Conservation (phyloP, 345 rosid genomes). For the Brassica rapa region DNA sequence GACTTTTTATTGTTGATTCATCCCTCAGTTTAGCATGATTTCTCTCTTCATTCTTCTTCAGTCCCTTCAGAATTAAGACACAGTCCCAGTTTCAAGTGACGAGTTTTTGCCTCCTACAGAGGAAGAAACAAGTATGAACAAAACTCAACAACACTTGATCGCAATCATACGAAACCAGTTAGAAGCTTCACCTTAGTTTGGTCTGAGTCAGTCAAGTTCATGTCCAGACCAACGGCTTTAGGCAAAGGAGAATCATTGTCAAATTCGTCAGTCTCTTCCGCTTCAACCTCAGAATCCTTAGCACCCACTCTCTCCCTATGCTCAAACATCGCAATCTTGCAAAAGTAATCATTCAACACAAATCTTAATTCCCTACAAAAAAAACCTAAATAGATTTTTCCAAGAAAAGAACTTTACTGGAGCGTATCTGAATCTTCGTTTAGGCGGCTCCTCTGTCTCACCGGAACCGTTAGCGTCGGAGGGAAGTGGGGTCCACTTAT, state of each 20-base stretch:
- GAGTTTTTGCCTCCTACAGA: constrained; percentile 54
- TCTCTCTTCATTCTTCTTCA: constrained; percentile 33
- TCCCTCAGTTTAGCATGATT: neutral
- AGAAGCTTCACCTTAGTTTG: constrained; percentile 27
- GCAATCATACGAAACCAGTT: neutral
- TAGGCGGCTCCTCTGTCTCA: constrained; percentile 66
- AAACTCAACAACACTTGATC: neutral
- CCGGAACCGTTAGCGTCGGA: constrained; percentile 39
- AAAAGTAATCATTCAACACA: neutral
- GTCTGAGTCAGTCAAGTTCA: constrained; percentile 35
- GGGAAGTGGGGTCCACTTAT: constrained; percentile 90
- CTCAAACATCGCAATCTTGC: constrained; percentile 70
- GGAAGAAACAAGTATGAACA: neutral
- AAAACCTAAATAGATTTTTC: constrained; percentile 7
- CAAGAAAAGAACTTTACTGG: constrained; percentile 54
- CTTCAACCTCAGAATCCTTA: constrained; percentile 46
- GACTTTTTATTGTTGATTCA: constrained; percentile 10
- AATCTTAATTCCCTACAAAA: constrained; percentile 1
- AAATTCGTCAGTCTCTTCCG: constrained; percentile 41
- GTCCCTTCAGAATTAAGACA: constrained; percentile 53
- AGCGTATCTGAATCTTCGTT: constrained; percentile 79
- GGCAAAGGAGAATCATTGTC: constrained; percentile 37
- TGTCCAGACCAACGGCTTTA: constrained; percentile 42
- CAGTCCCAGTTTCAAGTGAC: constrained; percentile 57
- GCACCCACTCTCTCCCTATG: constrained; percentile 50